A percentile compares a stretch with the other conserved stretches of the same genome.
Evolutionary conservation across 2,329 filamentous ascomycete genomes (phyloP).

Genomic region (Ceratocystis destructans): DNA sequence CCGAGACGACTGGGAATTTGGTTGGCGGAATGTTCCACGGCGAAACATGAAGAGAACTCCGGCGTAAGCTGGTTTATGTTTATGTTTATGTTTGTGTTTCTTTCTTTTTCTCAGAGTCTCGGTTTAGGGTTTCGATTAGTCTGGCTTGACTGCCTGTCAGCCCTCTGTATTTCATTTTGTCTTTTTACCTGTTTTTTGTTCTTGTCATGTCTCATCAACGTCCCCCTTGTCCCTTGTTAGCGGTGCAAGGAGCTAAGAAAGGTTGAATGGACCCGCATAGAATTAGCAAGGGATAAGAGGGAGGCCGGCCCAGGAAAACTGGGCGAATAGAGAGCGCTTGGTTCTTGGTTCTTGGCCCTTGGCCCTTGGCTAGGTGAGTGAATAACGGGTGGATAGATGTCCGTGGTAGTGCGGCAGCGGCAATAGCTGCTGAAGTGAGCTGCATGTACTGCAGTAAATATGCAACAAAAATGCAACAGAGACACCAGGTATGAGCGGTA

Average conservation of each 20-base stretch:
- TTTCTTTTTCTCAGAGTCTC: not conserved
- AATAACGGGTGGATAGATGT: too few relatives aligned
- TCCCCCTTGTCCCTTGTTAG: not conserved
- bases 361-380: too few relatives aligned
- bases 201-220: not conserved
- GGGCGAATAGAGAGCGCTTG: not conserved
- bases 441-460: too few relatives aligned
- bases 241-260: not conserved
- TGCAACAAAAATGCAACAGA: too few relatives aligned
- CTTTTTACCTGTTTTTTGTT: not conserved
- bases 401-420: too few relatives aligned
- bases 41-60: not conserved
- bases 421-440: too few relatives aligned
- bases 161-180: not conserved
- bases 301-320: not conserved
- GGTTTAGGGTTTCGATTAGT: too few relatives aligned
- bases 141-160: not conserved
- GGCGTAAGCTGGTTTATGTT: not conserved
- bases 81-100: not conserved
- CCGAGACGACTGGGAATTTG: not conserved
- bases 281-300: not conserved
- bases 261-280: not conserved
- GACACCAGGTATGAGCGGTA: too few relatives aligned
- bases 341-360: too few relatives aligned
- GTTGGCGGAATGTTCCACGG: not conserved